Evolutionary conservation across 208 protist species (phyloP), one percentile per base, ranked within the genome.

Genomic region (Kentomonas sorsogonicus): DNA sequence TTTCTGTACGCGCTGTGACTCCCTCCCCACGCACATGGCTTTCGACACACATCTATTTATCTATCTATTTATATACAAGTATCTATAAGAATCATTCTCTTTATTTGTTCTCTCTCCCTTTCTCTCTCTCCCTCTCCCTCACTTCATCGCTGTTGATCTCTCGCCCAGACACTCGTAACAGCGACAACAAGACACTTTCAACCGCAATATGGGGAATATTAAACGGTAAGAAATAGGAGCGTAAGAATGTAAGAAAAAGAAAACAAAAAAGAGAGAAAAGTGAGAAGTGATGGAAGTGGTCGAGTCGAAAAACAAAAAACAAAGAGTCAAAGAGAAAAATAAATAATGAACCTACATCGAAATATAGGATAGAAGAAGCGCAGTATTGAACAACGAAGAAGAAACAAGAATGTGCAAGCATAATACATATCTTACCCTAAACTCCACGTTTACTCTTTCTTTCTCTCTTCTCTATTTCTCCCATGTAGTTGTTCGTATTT

Each of bases 1-100:
- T 41, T 52, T 31, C 39, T 59, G 44, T 45, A 22, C 59, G n/a
- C 10, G 33, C 50, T 63, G 45, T 46, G 9, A 47, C 20, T 36
- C 13, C 20, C 20, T 46, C 52, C 26, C 23, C 18, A 16, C 44
- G 34, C 52, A 5, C 25, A 25, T n/a, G n/a, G n/a, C n/a, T n/a
- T n/a, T n/a, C n/a, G n/a, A n/a, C n/a, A n/a, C n/a, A n/a, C n/a
- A 23, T 31, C 45, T 44, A 18, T 53, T 7, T 54, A 11, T 40
- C 25, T 39, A 20, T 9, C 20, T 54, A 16, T 34, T 54, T 63
- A 47, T 23, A 1, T 5, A 9, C 34, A 29, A 10, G 20, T 1
- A 23, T 18, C 9, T 3, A 3, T 52, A 10, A 44, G 2, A 13
- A n/a, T 50, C 46, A 18, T 44, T 22, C 3, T 50, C 41, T 48